Base-by-base conservation (phyloP, 1,284 basidiomycete genomes). In the Irpex sp. region DNA sequence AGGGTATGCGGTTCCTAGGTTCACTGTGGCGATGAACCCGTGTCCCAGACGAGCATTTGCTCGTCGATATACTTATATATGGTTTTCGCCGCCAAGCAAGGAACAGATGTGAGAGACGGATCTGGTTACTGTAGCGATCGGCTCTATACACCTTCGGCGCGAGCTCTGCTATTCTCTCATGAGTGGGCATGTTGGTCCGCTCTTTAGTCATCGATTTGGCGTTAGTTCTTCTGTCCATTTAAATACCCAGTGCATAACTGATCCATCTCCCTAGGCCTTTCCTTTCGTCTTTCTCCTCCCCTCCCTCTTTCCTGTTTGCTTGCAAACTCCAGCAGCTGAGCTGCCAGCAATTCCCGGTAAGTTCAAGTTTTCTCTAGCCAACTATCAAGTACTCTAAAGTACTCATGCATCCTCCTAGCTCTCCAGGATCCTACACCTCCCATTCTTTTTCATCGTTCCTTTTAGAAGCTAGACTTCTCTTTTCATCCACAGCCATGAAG, bases 401-500 rank as follows among this genome's bases (percentile, higher is more conserved):
- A 61, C 58, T 56, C 52, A 23, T 21, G 33, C 18, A 39, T 51
- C 55, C 45, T 64, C 5, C 36, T 62, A 71, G 70, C 57, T 63
- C 33, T 61, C 61, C 63, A 69, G 74, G 72, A 71, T 75, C 72
- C 71, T 23, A 58, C 68, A 69, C 69, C 70, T 67, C 72, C 73
- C 72, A 67, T 73, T 77, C 72, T 33, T 68, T 72, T 73, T 69
- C 67, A 69, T 47, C 57, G 67, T 69, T 69, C 68, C 69, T 65
- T 45, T 12, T 5, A 67, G 75, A 77, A 75, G 75, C 74, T 69
- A 63, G 70, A 68, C 63, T 69, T 63, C 64, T 58, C 63, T 65
- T 59, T 61, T 62, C 39, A 33, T 33, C 58, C 57, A 45, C 66
- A 69, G 74, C 65, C 69, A 85, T 86, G 83, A 83, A 80, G 76